A percentile compares a stretch with the other conserved stretches of the same genome.
phyloP scores from a whole-genome alignment of 352 stramenopile genomes.

The Phytophthora pseudosyringae region DNA sequence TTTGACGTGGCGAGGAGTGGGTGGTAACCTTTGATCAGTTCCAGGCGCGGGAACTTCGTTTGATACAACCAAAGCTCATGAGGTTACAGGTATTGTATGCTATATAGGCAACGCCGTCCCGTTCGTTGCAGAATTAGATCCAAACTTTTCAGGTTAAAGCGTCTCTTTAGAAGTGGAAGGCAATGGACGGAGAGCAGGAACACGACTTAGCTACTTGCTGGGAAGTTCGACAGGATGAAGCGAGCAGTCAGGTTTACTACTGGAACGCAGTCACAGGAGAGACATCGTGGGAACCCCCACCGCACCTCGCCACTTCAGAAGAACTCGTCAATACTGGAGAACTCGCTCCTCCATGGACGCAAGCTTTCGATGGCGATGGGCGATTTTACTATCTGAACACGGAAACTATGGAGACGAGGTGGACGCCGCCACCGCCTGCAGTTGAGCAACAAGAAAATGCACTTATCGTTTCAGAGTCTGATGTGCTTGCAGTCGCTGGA shows the following conservation, averaged over 20 bases:
- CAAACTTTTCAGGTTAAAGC: neutral
- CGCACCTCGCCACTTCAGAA: slow-evolving; percentile 7
- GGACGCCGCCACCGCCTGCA: slow-evolving; percentile 40
- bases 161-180: slow-evolving; percentile 12
- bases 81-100: too few relatives aligned
- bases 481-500: slow-evolving; percentile 17
- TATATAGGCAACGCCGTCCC: too few relatives aligned
- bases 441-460: neutral
- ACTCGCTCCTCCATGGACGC: slow-evolving; percentile 40
- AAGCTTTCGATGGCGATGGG: slow-evolving; percentile 49
- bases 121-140: slow-evolving; percentile 21
- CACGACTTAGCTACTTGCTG: slow-evolving; percentile 30
- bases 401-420: slow-evolving; percentile 59
- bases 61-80: too few relatives aligned
- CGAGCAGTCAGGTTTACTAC: slow-evolving; percentile 54
- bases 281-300: slow-evolving; percentile 52
- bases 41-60: too few relatives aligned
- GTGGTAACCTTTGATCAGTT: neutral
- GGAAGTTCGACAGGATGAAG: slow-evolving; percentile 54
- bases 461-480: neutral
- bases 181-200: slow-evolving; percentile 27
- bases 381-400: slow-evolving; percentile 63
- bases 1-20: neutral
- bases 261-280: slow-evolving; percentile 60
- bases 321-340: neutral